Evolutionary conservation across 306 rosid genomes (phyloP).

Genomic region (Hylodesmum podocarpum): DNA sequence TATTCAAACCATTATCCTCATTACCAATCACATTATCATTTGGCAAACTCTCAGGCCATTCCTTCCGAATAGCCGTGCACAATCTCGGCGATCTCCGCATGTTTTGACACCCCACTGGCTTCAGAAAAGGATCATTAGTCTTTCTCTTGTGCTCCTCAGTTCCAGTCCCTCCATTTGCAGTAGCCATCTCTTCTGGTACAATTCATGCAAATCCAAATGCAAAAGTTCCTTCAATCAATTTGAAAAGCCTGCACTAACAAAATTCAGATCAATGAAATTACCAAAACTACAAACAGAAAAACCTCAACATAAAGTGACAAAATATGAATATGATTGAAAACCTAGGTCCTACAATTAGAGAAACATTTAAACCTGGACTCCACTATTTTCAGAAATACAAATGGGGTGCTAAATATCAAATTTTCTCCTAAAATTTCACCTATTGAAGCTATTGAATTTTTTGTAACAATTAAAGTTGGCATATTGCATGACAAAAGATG

Average conservation of each 20-base stretch:
- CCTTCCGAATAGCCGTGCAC: conserved; percentile 24
- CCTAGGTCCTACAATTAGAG: neutral
- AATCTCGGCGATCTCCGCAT: conserved; percentile 23
- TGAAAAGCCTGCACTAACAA: neutral
- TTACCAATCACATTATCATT: conserved; percentile 27
- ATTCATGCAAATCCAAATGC: conserved; percentile 29
- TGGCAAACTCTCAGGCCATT: conserved; percentile 34
- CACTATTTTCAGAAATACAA: neutral
- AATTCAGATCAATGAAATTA: conserved; percentile 13
- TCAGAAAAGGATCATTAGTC: conserved; percentile 30
- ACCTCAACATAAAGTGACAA: neutral
- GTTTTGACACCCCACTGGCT: conserved; percentile 13
- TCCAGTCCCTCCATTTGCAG: conserved; percentile 40
- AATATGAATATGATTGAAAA: neutral
- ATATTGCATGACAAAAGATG: conserved; percentile 14
- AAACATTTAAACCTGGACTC: neutral
- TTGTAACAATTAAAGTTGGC: neutral
- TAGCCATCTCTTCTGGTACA: conserved; percentile 23
- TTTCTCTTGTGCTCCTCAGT: conserved; percentile 39
- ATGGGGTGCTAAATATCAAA: neutral
- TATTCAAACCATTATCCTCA: conserved; percentile 39
- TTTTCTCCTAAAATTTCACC: neutral
- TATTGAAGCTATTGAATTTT: neutral
- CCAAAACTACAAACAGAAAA: neutral
- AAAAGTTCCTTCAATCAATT: conserved; percentile 31